Evolutionary conservation across 176 grass and related monocot genomes (phyloP).

Genomic region (Musa acuminata): DNA sequence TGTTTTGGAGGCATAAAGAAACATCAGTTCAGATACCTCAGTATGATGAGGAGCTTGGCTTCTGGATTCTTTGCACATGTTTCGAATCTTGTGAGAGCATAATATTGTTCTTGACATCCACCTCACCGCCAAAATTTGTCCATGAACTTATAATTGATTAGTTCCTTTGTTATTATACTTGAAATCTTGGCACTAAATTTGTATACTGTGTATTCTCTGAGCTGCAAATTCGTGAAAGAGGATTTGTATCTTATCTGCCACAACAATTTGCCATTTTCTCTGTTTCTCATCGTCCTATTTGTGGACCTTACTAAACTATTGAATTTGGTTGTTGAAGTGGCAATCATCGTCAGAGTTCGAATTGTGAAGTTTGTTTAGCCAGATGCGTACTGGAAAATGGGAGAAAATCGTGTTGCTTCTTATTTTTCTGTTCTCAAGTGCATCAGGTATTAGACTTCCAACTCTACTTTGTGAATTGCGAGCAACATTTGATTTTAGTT

Average conservation of each 20-base stretch:
- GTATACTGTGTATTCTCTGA: neutral
- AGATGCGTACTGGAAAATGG: slow-evolving; percentile 34
- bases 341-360: neutral
- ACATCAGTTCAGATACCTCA: neutral
- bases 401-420: slow-evolving; percentile 27
- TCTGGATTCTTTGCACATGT: neutral
- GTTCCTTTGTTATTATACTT: no score
- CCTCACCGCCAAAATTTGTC: no score
- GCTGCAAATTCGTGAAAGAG: no score
- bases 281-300: slow-evolving; percentile 11
- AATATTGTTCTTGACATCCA: neutral
- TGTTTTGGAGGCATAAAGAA: neutral
- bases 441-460: slow-evolving; percentile 49
- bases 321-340: no score
- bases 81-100: neutral
- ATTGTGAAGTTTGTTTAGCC: slow-evolving; percentile 3
- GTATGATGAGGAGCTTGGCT: neutral
- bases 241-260: no score
- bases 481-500: slow-evolving; percentile 1
- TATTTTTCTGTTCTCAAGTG: slow-evolving; percentile 36
- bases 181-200: neutral
- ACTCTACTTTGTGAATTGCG: slow-evolving; percentile 13
- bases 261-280: slow-evolving; percentile 11
- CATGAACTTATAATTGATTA: no score
- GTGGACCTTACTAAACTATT: no score